Percentiles rank a stretch among this genome's conserved stretches.
phyloP scores from a whole-genome alignment of 768 basidiomycete genomes.

The Leucogyrophana mollusca region DNA sequence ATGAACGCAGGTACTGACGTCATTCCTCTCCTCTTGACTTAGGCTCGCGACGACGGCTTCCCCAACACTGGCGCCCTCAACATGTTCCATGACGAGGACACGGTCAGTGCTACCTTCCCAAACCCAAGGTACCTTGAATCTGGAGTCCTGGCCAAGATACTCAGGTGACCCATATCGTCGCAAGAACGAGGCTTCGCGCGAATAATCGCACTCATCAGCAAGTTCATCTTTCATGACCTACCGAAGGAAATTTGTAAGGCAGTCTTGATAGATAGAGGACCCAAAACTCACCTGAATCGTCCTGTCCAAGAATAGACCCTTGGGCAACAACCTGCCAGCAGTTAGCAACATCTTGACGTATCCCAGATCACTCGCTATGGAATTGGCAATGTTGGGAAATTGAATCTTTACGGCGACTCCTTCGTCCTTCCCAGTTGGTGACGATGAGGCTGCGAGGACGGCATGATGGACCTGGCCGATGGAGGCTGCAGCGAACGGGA shows the following conservation, averaged over 20 bases:
- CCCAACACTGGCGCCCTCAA: conserved; percentile 80
- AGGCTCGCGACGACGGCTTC: conserved; percentile 54
- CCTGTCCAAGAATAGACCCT: conserved; percentile 85
- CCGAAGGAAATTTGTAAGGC: neutral
- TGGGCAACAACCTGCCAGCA: conserved; percentile 79
- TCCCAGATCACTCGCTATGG: conserved; percentile 83
- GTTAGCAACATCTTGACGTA: conserved; percentile 83
- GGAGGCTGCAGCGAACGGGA: conserved; percentile 93
- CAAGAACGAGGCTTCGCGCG: conserved; percentile 74
- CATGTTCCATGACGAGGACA: conserved; percentile 88
- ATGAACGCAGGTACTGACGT: conserved; percentile 44
- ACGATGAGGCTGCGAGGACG: conserved; percentile 48
- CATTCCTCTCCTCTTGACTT: conserved; percentile 64
- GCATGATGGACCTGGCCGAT: conserved; percentile 95
- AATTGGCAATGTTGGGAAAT: conserved; percentile 87
- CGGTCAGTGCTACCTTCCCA: conserved; percentile 78
- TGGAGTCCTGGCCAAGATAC: conserved; percentile 52
- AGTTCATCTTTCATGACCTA: conserved; percentile 89
- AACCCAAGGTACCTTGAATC: conserved; percentile 86
- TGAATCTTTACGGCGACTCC: conserved; percentile 87
- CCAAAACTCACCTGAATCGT: conserved; percentile 62
- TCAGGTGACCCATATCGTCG: conserved; percentile 52
- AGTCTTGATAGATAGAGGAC: neutral
- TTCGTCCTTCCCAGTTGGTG: conserved; percentile 54
- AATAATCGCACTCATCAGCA: conserved; percentile 90